phyloP scores from a whole-genome alignment of 2,329 filamentous ascomycete genomes.

The Plenodomus tracheiphilus region DNA sequence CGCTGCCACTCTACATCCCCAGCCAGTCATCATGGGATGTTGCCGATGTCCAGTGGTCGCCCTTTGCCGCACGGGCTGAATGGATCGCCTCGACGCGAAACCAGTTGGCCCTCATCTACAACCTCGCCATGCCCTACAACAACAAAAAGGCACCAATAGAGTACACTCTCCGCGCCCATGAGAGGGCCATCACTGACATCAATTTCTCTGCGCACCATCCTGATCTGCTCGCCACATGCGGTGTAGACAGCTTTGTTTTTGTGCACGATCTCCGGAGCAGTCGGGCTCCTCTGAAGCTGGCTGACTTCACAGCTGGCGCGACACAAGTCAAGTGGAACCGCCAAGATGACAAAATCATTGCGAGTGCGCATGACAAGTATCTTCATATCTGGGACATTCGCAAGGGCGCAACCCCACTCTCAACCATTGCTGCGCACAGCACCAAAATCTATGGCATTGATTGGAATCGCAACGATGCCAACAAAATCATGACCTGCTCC shows the following conservation, averaged over 20 bases:
- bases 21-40: conserved; percentile 93
- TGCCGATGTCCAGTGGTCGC: conserved; percentile 95
- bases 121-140: conserved; percentile 64
- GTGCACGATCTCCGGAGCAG: conserved; percentile 80
- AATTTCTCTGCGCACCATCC: conserved; percentile 95
- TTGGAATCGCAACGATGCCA: conserved; percentile 80
- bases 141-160: conserved; percentile 76
- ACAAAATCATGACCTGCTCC: conserved; percentile 81
- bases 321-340: conserved; percentile 96
- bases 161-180: conserved; percentile 83
- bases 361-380: conserved; percentile 86
- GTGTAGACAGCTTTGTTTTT: conserved; percentile 90
- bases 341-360: conserved; percentile 81
- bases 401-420: conserved; percentile 74
- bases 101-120: conserved; percentile 93
- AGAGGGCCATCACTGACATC: conserved; percentile 89
- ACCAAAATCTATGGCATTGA: conserved; percentile 96
- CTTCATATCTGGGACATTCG: conserved; percentile 90
- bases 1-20: conserved; percentile 79
- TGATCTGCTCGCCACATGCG: conserved; percentile 85
- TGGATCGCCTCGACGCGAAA: conserved; percentile 96
- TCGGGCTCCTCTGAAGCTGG: conserved; percentile 57
- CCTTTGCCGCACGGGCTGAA: conserved; percentile 84
- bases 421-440: conserved; percentile 82
- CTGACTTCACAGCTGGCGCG: conserved; percentile 90